Conservation (phyloP, 805 yeast genomes). For the Schizosaccharomyces octosporus region DNA sequence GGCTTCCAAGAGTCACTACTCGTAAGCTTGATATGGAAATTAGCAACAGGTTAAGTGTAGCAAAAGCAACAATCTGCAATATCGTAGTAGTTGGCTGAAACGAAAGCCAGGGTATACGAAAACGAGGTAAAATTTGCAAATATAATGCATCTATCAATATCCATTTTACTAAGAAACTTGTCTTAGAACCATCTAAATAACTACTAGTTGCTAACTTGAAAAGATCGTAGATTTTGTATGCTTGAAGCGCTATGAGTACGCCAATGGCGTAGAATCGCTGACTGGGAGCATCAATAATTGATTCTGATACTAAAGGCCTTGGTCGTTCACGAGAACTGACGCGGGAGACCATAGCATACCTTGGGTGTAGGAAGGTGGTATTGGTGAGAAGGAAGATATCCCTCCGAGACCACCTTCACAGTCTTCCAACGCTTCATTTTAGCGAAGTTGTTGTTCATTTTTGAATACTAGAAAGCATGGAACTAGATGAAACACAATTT, state of each 20-base stretch:
- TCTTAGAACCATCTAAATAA: constrained; percentile 25
- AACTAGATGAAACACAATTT: not conserved
- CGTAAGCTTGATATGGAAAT: constrained; percentile 7
- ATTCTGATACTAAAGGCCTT: constrained; percentile 27
- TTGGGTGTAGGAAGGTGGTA: not conserved
- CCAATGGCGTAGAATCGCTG: constrained; percentile 51
- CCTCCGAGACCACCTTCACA: not conserved
- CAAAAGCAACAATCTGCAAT: constrained; percentile 22
- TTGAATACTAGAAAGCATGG: not conserved
- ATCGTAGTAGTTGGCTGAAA: constrained; percentile 35
- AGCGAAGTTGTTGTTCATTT: no score
- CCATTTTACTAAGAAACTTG: constrained; percentile 42
- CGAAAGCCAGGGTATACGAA: constrained; percentile 52
- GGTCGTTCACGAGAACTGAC: not conserved
- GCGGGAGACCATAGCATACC: not conserved
- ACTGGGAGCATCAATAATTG: constrained; percentile 43
- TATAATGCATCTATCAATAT: constrained; percentile 46
- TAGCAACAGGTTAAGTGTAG: constrained; percentile 28
- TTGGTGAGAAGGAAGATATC: not conserved
- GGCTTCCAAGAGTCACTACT: constrained; percentile 7
- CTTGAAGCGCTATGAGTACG: constrained; percentile 48
- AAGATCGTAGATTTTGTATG: constrained; percentile 62
- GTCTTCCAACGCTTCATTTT: not conserved
- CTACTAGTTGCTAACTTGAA: constrained; percentile 29
- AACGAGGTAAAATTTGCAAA: constrained; percentile 38